phyloP scores from a whole-genome alignment of 2,329 filamentous ascomycete species.

The Aspergillus puulaauensis region DNA sequence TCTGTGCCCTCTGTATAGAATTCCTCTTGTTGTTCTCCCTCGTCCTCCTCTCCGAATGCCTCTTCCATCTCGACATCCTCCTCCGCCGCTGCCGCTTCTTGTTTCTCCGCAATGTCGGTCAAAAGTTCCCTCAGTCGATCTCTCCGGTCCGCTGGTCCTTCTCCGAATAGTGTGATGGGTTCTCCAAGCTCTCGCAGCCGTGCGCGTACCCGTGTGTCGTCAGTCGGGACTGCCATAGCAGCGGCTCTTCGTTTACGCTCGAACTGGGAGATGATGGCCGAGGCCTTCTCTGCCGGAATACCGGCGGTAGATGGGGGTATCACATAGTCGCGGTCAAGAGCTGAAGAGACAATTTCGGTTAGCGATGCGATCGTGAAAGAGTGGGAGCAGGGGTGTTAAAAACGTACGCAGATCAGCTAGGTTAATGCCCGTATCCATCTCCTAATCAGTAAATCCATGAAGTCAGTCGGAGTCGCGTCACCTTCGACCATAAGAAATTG shows the following conservation, averaged over 20 bases:
- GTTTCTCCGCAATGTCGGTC: constrained; percentile 68
- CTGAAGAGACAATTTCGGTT: constrained; percentile 32
- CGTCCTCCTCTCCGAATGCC: constrained; percentile 48
- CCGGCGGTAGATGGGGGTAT: constrained; percentile 66
- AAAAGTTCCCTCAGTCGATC: constrained; percentile 82
- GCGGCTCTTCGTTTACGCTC: constrained; percentile 87
- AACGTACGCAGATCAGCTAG: constrained; percentile 63
- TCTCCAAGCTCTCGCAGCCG: constrained; percentile 84
- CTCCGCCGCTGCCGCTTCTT: constrained; percentile 47
- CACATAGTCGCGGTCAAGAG: constrained; percentile 80
- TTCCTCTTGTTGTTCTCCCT: constrained; percentile 79
- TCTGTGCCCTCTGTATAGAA: constrained; percentile 86
- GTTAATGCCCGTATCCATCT: constrained; percentile 60
- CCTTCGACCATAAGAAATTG: not conserved
- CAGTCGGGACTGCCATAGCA: constrained; percentile 87
- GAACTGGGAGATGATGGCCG: constrained; percentile 82
- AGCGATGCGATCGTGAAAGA: not conserved
- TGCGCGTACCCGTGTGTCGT: constrained; percentile 81
- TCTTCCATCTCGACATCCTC: constrained; percentile 56
- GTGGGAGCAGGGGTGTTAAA: not conserved
- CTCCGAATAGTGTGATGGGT: constrained; percentile 90
- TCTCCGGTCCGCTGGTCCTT: constrained; percentile 80
- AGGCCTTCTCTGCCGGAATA: constrained; percentile 76
- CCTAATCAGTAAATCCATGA: constrained; percentile 35
- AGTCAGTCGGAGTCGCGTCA: constrained; percentile 20